phyloP scores from a whole-genome alignment of 306 rosid species.

The Arachis hypogaea region DNA sequence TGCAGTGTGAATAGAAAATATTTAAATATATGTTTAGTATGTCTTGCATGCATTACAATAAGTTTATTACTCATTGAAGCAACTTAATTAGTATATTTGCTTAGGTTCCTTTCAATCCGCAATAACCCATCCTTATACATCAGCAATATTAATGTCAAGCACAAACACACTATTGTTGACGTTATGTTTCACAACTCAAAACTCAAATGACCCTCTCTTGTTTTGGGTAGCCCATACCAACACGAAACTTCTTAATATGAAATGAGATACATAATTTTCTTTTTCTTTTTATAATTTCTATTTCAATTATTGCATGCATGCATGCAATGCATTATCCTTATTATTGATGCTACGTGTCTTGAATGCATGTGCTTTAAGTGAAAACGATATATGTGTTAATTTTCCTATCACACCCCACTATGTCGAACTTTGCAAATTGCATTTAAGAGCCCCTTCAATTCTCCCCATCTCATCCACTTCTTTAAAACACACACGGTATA shows the following conservation, averaged over 20 bases:
- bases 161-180: neutral
- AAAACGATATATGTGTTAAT: conserved; percentile 17
- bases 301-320: conserved; percentile 41
- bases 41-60: neutral
- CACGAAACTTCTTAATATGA: conserved; percentile 40
- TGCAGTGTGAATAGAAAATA: neutral
- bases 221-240: neutral
- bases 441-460: conserved; percentile 37
- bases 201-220: neutral
- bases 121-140: neutral
- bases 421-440: conserved; percentile 1
- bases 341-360: neutral
- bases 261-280: conserved; percentile 2
- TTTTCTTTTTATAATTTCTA: neutral
- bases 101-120: conserved; percentile 6
- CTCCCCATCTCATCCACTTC: conserved; percentile 40
- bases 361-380: conserved; percentile 38
- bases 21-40: neutral
- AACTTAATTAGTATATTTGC: neutral
- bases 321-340: conserved; percentile 24
- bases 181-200: neutral
- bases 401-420: conserved; percentile 15
- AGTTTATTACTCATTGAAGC: neutral
- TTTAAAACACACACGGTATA: neutral
- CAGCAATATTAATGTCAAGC: neutral